A percentile compares a stretch with the other conserved stretches of the same genome.
Conservation (phyloP, 495 filamentous ascomycete genomes). For the Friedmanniomyces endolithicus region DNA sequence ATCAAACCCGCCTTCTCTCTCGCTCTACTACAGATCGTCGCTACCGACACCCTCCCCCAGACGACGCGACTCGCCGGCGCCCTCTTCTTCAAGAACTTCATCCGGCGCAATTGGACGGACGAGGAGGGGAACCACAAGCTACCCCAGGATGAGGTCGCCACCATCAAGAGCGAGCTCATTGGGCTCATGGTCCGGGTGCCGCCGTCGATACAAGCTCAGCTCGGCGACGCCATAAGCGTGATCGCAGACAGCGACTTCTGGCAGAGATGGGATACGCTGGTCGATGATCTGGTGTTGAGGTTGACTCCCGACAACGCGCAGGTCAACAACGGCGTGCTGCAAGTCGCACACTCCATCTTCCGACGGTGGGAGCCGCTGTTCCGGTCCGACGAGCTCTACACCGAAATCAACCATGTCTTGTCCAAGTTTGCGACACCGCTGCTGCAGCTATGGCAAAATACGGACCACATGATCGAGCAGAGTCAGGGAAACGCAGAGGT, state of each 20-base stretch:
- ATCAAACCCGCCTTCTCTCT: conserved; percentile 76
- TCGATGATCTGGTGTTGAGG: conserved; percentile 81
- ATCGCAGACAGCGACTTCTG: conserved; percentile 98
- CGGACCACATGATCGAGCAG: conserved; percentile 63
- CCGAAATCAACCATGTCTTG: conserved; percentile 90
- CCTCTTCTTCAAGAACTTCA: conserved; percentile 96
- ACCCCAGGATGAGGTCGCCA: conserved; percentile 59
- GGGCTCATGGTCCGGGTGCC: conserved; percentile 92
- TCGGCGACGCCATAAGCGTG: conserved; percentile 90
- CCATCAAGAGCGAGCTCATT: conserved; percentile 88
- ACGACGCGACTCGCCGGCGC: conserved; percentile 82
- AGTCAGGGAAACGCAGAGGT: conserved; percentile 60
- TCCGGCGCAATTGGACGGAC: conserved; percentile 67
- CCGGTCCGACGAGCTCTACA: conserved; percentile 77
- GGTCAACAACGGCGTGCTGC: conserved; percentile 83
- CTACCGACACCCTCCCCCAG: conserved; percentile 49
- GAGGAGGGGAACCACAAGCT: conserved; percentile 89
- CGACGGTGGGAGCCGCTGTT: conserved; percentile 89
- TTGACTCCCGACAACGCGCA: conserved; percentile 62
- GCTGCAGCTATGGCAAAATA: conserved; percentile 57
- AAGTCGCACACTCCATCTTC: conserved; percentile 97
- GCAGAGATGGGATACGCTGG: conserved; percentile 84
- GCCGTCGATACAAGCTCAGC: conserved; percentile 71
- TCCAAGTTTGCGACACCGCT: conserved; percentile 69
- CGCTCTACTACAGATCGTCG: conserved; percentile 75